Percentiles rank a stretch among this genome's conserved stretches.
These are phyloP conservation scores for Pleurotus eryngii DNA, from an alignment of 768 basidiomycete genomes.

Conservation along the genomic window DNA sequence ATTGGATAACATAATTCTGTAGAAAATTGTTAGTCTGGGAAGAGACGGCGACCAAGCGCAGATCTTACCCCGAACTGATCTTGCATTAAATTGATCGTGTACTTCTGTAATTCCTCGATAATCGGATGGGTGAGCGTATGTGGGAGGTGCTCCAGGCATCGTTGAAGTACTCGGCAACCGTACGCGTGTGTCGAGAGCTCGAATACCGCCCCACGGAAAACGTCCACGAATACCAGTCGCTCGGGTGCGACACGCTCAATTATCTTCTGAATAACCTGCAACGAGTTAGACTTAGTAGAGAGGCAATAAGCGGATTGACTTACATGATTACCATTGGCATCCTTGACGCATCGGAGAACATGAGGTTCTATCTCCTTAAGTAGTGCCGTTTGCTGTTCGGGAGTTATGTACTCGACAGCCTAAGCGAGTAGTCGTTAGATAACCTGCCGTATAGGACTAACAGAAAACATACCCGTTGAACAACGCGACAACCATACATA, in stretches of 20 bases:
- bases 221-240: constrained; percentile 68
- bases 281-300: constrained; percentile 4
- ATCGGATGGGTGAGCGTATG: constrained; percentile 64
- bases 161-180: constrained; percentile 92
- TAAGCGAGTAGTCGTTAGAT: constrained; percentile 26
- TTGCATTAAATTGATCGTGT: constrained; percentile 71
- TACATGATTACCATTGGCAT: constrained; percentile 94
- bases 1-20: constrained; percentile 95
- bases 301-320: constrained; percentile 18
- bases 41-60: constrained; percentile 7
- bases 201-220: constrained; percentile 75
- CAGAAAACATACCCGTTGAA: constrained; percentile 68
- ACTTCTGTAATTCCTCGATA: constrained; percentile 78
- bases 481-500: constrained; percentile 95
- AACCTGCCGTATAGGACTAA: not conserved
- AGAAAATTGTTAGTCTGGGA: not conserved
- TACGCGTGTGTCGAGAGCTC: constrained; percentile 86
- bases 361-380: constrained; percentile 78
- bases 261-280: constrained; percentile 82
- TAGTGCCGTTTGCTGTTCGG: constrained; percentile 73
- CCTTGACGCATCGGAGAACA: constrained; percentile 82
- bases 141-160: constrained; percentile 84
- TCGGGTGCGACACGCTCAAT: constrained; percentile 79
- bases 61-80: constrained; percentile 85
- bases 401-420: constrained; percentile 80